Percentiles rank a stretch among this genome's conserved stretches.
Conservation (phyloP, 345 rosid species). For the Eucalyptus regnans region DNA sequence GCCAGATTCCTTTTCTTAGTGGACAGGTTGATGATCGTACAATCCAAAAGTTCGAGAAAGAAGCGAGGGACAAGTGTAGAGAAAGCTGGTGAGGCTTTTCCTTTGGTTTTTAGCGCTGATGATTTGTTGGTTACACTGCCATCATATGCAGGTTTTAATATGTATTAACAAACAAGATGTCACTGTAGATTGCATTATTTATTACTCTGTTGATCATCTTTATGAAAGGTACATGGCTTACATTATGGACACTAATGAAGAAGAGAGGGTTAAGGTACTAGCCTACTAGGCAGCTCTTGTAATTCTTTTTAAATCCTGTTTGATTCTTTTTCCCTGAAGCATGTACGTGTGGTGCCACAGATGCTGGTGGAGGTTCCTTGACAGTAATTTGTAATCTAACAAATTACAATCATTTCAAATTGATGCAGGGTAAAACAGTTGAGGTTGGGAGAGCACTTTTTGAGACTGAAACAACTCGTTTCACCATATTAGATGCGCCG, state of each 20-base stretch:
- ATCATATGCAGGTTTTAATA: not conserved
- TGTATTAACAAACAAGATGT: not conserved
- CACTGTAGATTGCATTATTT: not conserved
- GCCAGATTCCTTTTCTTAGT: conserved; percentile 92
- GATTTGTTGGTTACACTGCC: not conserved
- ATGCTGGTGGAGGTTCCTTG: not conserved
- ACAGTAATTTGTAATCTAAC: not conserved
- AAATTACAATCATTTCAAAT: not conserved
- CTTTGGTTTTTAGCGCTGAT: not conserved
- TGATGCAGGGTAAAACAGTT: conserved; percentile 78
- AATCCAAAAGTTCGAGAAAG: conserved; percentile 92
- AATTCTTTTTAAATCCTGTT: not conserved
- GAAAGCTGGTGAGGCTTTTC: conserved; percentile 70
- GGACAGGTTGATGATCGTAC: conserved; percentile 97
- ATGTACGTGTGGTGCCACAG: not conserved
- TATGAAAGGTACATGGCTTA: conserved; percentile 93
- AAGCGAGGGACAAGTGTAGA: conserved; percentile 95
- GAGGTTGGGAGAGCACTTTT: conserved; percentile 99
- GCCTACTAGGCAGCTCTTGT: conserved; percentile 1
- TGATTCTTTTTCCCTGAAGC: not conserved
- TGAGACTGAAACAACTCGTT: conserved; percentile 86
- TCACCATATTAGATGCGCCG: conserved; percentile 97
- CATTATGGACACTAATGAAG: conserved; percentile 98
- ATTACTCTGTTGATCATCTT: not conserved
- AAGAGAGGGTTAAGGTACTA: conserved; percentile 79